These are phyloP conservation scores for Colletotrichum theobromicola DNA, from an alignment of 2,329 filamentous ascomycete genomes.

Conservation along the genomic window DNA sequence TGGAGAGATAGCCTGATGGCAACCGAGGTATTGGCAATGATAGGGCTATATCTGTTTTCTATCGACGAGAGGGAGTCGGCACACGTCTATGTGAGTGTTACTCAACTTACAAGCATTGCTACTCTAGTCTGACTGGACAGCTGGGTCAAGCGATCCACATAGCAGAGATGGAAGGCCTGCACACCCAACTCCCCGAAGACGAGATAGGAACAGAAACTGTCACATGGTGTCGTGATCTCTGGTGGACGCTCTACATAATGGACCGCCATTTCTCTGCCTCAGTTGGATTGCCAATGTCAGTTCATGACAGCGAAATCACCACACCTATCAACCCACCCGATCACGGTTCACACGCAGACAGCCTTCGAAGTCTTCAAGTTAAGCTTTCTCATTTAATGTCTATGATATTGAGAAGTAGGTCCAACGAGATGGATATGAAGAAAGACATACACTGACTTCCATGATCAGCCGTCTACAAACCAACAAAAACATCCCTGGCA, in stretches of 20 bases:
- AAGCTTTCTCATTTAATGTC: neutral
- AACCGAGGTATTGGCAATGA: slow-evolving; percentile 39
- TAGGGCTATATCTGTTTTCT: slow-evolving; percentile 39
- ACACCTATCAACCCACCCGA: neutral
- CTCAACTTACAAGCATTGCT: neutral
- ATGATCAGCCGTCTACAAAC: neutral
- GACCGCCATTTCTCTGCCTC: slow-evolving; percentile 42
- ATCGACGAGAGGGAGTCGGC: slow-evolving; percentile 37
- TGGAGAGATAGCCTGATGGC: slow-evolving; percentile 42
- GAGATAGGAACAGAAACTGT: slow-evolving; percentile 37
- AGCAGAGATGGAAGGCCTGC: slow-evolving; percentile 43
- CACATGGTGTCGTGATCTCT: slow-evolving; percentile 38
- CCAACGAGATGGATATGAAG: rapidly evolving
- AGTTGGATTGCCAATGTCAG: neutral
- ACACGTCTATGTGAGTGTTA: slow-evolving; percentile 23
- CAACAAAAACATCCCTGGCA: neutral
- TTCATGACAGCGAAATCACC: neutral
- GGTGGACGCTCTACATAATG: slow-evolving; percentile 47
- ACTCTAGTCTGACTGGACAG: slow-evolving; percentile 26
- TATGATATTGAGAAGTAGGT: neutral
- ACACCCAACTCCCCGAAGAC: slow-evolving; percentile 42
- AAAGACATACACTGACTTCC: neutral
- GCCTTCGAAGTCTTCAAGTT: neutral
- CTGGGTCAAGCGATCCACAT: slow-evolving; percentile 43
- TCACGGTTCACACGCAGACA: neutral